Percentiles rank a stretch among this genome's conserved stretches.
These are phyloP conservation scores for Skeletonema grethae DNA, from an alignment of 108 stramenopile genomes.

Conservation along the genomic window DNA sequence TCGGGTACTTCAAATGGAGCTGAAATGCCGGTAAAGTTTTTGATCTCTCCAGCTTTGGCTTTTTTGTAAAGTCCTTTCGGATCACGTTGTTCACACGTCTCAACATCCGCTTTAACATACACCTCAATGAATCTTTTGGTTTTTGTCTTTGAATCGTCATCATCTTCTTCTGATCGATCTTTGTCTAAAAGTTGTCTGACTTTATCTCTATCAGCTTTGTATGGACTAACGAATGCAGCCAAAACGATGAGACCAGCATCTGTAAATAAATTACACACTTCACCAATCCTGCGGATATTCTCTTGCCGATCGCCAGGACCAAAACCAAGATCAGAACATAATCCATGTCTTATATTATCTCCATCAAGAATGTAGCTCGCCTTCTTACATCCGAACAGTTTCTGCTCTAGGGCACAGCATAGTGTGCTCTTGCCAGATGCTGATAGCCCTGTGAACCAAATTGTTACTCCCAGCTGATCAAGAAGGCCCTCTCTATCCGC, in stretches of 20 bases:
- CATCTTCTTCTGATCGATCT: constrained; percentile 37
- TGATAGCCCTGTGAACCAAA: constrained; percentile 65
- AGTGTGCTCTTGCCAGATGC: constrained; percentile 63
- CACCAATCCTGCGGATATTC: constrained; percentile 91
- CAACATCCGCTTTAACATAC: constrained; percentile 78
- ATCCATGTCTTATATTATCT: constrained; percentile 87
- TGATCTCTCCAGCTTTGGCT: constrained; percentile 86
- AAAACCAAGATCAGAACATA: constrained; percentile 88
- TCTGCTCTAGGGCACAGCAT: constrained; percentile 52
- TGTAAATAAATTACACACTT: constrained; percentile 86
- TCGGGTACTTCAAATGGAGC: constrained; percentile 90
- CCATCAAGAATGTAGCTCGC: constrained; percentile 71
- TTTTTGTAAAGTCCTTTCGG: constrained; percentile 88
- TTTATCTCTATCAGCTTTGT: constrained; percentile 74
- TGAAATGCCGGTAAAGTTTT: constrained; percentile 82
- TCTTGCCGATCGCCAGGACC: constrained; percentile 80
- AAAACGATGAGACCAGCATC: constrained; percentile 89
- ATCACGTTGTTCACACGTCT: constrained; percentile 81
- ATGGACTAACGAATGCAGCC: constrained; percentile 91
- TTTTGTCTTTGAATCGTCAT: constrained; percentile 4
- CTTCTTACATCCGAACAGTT: constrained; percentile 23
- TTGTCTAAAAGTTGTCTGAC: constrained; percentile 60
- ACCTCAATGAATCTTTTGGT: constrained; percentile 76
- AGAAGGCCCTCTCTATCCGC: constrained; percentile 42
- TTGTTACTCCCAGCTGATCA: constrained; percentile 45